These are phyloP conservation scores for Amanita rubescens DNA, from an alignment of 768 basidiomycete species.

Conservation along the genomic window DNA sequence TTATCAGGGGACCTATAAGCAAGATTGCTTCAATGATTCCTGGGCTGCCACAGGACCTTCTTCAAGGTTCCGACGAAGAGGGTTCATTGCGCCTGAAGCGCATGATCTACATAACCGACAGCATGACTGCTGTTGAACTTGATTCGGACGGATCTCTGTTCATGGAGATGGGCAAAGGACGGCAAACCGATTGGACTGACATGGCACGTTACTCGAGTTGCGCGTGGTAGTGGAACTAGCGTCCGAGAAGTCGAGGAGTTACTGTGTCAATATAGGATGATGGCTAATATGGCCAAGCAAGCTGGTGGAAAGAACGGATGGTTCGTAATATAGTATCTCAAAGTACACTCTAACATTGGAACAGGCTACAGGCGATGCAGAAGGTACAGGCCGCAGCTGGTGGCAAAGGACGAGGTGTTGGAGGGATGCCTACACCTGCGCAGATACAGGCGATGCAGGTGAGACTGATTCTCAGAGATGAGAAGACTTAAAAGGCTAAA, in stretches of 20 bases:
- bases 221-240: conserved; percentile 87
- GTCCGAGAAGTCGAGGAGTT: conserved; percentile 98
- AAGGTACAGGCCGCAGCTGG: conserved; percentile 88
- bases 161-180: conserved; percentile 76
- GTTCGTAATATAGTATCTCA: conserved; percentile 30
- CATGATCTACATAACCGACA: conserved; percentile 98
- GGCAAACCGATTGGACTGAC: conserved; percentile 83
- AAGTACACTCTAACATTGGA: conserved; percentile 2
- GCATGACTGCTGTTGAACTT: conserved; percentile 89
- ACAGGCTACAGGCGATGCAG: conserved; percentile 78
- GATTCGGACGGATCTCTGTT: conserved; percentile 93
- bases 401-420: conserved; percentile 78
- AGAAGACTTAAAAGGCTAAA: neutral
- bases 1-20: conserved; percentile 87
- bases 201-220: conserved; percentile 85
- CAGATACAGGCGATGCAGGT: conserved; percentile 96
- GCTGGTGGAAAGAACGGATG: conserved; percentile 97
- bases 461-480: conserved; percentile 15
- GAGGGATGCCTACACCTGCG: conserved; percentile 86
- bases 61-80: conserved; percentile 93
- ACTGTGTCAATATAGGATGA: conserved; percentile 95
- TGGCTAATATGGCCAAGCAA: conserved; percentile 98
- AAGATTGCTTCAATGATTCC: conserved; percentile 99
- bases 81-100: conserved; percentile 87
- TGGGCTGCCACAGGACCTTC: conserved; percentile 84